These are phyloP conservation scores for Colletotrichum australisinense DNA, from an alignment of 2,329 filamentous ascomycete species.

Conservation along the genomic window DNA sequence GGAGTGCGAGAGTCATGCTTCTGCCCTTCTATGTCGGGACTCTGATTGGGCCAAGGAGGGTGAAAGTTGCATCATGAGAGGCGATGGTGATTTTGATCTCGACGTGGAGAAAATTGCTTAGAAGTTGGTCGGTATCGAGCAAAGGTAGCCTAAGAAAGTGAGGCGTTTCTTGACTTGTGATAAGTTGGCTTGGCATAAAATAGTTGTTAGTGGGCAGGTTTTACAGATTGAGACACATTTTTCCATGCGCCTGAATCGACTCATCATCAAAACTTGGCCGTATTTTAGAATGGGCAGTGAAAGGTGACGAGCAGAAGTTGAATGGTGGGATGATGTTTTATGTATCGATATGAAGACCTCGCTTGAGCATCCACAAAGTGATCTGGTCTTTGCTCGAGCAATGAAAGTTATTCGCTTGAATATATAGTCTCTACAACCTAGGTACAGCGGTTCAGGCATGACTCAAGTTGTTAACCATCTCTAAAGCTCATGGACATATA, in stretches of 20 bases:
- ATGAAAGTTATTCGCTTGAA: no score
- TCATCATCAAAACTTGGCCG: not conserved
- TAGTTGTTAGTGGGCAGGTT: not conserved
- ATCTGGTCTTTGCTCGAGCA: not conserved
- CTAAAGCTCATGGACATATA: not conserved
- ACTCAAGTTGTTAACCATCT: not conserved
- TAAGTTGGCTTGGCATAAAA: not conserved
- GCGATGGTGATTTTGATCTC: not conserved
- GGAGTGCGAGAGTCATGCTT: not conserved
- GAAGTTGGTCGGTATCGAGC: not conserved
- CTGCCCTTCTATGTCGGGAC: not conserved
- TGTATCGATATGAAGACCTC: no score
- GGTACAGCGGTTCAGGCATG: not conserved
- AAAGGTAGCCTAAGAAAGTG: not conserved
- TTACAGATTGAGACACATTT: not conserved
- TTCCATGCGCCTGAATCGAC: not conserved
- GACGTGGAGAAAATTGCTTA: not conserved
- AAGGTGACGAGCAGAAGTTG: not conserved
- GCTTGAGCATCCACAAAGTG: not conserved
- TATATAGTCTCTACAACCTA: no score
- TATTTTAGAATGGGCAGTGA: not conserved
- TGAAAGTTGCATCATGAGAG: not conserved
- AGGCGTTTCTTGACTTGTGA: not conserved
- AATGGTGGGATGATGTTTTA: no score
- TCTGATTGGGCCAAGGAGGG: not conserved